Evolutionary conservation across 805 yeast species (phyloP).

Genomic region (Metschnikowia colocasiae): DNA sequence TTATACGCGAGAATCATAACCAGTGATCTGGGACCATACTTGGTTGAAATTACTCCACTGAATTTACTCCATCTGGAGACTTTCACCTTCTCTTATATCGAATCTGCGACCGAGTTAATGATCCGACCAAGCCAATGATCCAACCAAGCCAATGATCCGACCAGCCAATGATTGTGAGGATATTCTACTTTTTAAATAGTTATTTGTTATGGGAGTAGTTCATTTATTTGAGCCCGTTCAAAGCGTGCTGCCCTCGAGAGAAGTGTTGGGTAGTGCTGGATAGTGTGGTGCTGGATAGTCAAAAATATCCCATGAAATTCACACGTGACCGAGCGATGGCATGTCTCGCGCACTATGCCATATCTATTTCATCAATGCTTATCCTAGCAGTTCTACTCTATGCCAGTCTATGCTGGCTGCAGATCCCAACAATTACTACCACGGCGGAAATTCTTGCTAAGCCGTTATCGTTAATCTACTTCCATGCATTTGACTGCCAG

Average conservation of each 20-base stretch:
- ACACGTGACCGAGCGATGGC: too few relatives aligned
- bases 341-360: neutral
- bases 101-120: too few relatives aligned
- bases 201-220: too few relatives aligned
- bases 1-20: neutral
- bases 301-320: neutral
- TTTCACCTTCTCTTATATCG: neutral
- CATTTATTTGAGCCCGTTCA: neutral
- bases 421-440: slow-evolving; percentile 8
- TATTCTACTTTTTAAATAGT: too few relatives aligned
- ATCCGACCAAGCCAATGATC: too few relatives aligned
- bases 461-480: slow-evolving; percentile 40
- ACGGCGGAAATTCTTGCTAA: slow-evolving; percentile 9
- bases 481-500: slow-evolving; percentile 40
- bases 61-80: neutral
- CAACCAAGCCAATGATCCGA: too few relatives aligned
- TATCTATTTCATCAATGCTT: slow-evolving; percentile 5
- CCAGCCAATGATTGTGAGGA: too few relatives aligned
- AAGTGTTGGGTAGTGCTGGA: neutral
- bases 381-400: neutral
- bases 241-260: neutral
- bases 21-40: neutral
- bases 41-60: neutral
- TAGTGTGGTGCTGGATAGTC: too few relatives aligned
- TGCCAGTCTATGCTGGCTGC: slow-evolving; percentile 5